Evolutionary conservation across 2,329 filamentous ascomycete species (phyloP).

Genomic region (Exophiala dermatitidis): DNA sequence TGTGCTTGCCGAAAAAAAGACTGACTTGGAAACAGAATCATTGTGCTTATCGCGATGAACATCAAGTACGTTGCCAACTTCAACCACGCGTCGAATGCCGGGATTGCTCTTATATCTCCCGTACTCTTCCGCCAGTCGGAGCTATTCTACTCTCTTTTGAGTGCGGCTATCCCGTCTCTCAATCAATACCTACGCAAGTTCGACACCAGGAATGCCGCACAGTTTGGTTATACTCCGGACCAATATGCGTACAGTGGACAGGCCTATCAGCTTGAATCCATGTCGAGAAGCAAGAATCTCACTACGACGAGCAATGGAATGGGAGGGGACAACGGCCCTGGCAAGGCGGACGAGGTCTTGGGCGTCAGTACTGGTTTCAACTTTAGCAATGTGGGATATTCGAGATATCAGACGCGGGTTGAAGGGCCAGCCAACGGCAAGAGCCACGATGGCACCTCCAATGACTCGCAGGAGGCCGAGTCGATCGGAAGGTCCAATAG

Average conservation of each 20-base stretch:
- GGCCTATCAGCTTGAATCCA: constrained; percentile 8
- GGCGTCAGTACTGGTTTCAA: constrained; percentile 7
- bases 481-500: constrained; percentile 16
- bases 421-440: constrained; percentile 5
- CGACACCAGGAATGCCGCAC: constrained; percentile 10
- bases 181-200: constrained; percentile 21
- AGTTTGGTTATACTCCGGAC: constrained; percentile 10
- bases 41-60: constrained; percentile 16
- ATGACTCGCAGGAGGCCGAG: constrained; percentile 11
- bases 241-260: constrained; percentile 4
- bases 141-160: constrained; percentile 16
- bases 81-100: constrained; percentile 5
- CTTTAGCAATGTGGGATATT: not conserved
- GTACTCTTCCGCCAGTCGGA: constrained; percentile 16
- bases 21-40: constrained; percentile 14
- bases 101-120: constrained; percentile 13
- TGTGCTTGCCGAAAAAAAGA: not conserved
- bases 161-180: constrained; percentile 15
- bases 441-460: constrained; percentile 7
- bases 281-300: not conserved
- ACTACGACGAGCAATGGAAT: not conserved
- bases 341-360: not conserved
- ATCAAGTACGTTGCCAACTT: constrained; percentile 14
- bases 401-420: constrained; percentile 5
- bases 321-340: not conserved